These are phyloP conservation scores for Eucalyptus camaldulensis DNA, from an alignment of 345 rosid species.

Conservation along the genomic window DNA sequence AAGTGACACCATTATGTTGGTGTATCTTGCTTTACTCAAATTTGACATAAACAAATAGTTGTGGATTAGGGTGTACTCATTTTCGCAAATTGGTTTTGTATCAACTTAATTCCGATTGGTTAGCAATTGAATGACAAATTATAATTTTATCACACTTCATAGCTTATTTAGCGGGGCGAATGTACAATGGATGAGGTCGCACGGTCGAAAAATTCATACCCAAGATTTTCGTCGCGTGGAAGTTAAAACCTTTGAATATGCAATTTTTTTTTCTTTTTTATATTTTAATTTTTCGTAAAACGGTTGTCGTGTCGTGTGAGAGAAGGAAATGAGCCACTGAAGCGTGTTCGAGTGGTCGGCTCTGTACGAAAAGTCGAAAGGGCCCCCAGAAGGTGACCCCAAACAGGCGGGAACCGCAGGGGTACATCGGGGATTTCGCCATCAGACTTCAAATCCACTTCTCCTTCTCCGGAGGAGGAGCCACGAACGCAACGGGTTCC, in stretches of 20 bases:
- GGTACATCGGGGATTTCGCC: not conserved
- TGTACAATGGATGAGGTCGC: not conserved
- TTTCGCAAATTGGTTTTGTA: not conserved
- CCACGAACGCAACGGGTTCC: not conserved
- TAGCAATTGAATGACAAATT: not conserved
- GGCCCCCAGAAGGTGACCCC: not conserved
- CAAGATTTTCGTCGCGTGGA: not conserved
- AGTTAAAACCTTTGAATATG: not conserved
- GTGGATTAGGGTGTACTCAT: not conserved
- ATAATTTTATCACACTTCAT: not conserved
- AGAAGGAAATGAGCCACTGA: not conserved
- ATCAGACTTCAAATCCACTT: not conserved
- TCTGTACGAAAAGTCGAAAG: not conserved
- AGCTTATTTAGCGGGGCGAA: not conserved
- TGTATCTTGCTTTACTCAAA: rapidly evolving
- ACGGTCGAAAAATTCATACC: not conserved
- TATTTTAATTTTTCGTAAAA: not conserved
- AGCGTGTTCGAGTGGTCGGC: not conserved
- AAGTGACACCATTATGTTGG: not conserved
- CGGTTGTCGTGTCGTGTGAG: not conserved
- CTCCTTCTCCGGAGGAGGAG: not conserved
- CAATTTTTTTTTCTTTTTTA: not conserved
- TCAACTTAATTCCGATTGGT: rapidly evolving
- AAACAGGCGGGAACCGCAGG: rapidly evolving
- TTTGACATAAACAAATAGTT: not conserved